These are phyloP conservation scores for Musa acuminata DNA, from an alignment of 176 grass and related monocot species.

Conservation along the genomic window DNA sequence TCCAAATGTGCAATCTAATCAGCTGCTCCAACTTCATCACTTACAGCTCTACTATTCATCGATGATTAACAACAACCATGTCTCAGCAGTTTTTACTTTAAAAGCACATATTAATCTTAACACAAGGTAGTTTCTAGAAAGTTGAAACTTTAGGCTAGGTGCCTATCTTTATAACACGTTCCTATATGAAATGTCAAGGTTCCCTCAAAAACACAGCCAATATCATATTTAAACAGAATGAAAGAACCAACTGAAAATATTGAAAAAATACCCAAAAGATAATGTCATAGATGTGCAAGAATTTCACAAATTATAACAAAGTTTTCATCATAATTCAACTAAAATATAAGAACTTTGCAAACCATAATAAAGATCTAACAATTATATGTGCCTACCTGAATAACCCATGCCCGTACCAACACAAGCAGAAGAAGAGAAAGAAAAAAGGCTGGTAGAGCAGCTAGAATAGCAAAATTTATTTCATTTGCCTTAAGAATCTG, in stretches of 20 bases:
- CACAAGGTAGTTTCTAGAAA: background rate
- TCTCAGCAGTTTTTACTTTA: background rate
- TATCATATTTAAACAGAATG: background rate
- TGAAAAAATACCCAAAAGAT: background rate
- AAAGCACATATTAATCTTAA: background rate
- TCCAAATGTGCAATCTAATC: no score
- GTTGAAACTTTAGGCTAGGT: background rate
- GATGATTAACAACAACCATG: background rate
- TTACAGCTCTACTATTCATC: no score
- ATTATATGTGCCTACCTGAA: conserved; percentile 50
- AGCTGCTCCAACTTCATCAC: no score
- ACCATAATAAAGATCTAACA: background rate
- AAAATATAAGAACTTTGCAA: background rate
- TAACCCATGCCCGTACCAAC: conserved; percentile 59
- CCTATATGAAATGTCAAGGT: background rate
- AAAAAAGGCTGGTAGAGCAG: conserved; percentile 85
- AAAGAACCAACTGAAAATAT: background rate
- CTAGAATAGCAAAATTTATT: conserved; percentile 96
- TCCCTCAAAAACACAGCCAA: background rate
- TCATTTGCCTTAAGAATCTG: conserved; percentile 95
- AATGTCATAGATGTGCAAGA: background rate
- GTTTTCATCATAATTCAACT: background rate
- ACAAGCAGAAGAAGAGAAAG: conserved; percentile 60
- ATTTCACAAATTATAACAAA: background rate
- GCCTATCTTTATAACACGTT: background rate